These are phyloP conservation scores for Tuber indicum DNA, from an alignment of 495 filamentous ascomycete species.

Conservation along the genomic window DNA sequence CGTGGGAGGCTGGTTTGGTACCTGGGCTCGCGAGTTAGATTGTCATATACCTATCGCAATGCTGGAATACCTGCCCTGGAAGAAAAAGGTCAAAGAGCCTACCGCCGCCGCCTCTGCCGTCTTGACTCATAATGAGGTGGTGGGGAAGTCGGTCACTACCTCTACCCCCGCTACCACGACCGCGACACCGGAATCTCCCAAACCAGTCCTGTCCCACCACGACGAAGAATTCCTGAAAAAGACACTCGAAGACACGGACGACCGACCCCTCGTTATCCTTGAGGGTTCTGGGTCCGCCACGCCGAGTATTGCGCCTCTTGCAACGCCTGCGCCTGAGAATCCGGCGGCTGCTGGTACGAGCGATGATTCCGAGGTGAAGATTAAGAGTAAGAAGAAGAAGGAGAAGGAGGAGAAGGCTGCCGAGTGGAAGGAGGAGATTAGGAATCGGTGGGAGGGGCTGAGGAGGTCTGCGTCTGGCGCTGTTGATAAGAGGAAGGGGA, in stretches of 20 bases:
- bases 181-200: constrained; percentile 14
- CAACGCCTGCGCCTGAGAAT: constrained; percentile 44
- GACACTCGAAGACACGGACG: constrained; percentile 26
- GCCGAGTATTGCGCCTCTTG: constrained; percentile 9
- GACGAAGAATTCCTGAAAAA: constrained; percentile 52
- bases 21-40: background rate
- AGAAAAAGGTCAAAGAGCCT: constrained; percentile 19
- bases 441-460: constrained; percentile 43
- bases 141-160: background rate
- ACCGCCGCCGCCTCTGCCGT: constrained; percentile 6
- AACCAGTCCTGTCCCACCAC: constrained; percentile 51
- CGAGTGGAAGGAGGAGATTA: constrained; percentile 46
- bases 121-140: constrained; percentile 8
- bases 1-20: background rate
- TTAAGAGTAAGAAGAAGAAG: constrained; percentile 35
- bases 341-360: constrained; percentile 45
- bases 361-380: constrained; percentile 34
- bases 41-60: constrained; percentile 8
- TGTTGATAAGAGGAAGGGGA: constrained; percentile 19
- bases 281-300: constrained; percentile 14
- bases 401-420: constrained; percentile 48
- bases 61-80: constrained; percentile 31
- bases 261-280: constrained; percentile 46
- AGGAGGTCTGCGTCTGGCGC: constrained; percentile 31
- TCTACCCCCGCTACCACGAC: background rate